Conservation (phyloP, 306 rosid genomes). For the Geum urbanum region DNA sequence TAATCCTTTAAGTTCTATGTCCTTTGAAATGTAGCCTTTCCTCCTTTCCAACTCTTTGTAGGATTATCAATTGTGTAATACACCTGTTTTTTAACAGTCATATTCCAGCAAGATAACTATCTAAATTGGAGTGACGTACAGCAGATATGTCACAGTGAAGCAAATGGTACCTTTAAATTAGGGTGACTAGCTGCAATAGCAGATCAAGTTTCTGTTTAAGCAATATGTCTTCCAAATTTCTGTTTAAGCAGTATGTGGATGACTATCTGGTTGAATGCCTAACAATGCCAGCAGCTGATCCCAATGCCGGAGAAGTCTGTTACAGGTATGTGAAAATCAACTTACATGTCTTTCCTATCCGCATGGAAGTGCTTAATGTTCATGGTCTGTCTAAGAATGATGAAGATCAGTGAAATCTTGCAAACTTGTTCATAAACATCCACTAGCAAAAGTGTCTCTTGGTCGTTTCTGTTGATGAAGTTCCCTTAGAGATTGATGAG, state of each 20-base stretch:
- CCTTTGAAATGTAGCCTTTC: constrained; percentile 82
- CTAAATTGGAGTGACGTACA: constrained; percentile 3
- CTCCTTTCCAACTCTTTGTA: constrained; percentile 85
- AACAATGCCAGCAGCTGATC: constrained; percentile 80
- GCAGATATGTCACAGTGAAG: constrained; percentile 6
- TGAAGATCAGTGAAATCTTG: not conserved
- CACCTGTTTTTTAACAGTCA: constrained; percentile 41
- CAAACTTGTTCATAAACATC: not conserved
- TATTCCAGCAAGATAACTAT: constrained; percentile 1
- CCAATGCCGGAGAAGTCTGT: constrained; percentile 87
- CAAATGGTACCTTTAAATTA: constrained; percentile 63
- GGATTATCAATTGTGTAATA: constrained; percentile 85
- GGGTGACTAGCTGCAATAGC: constrained; percentile 73
- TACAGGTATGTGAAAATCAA: constrained; percentile 49
- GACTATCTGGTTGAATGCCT: constrained; percentile 91
- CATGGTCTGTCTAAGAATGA: not conserved
- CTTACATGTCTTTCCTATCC: not conserved
- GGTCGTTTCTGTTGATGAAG: not conserved
- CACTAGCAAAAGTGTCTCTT: constrained; percentile 2
- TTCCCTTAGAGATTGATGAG: constrained; percentile 67
- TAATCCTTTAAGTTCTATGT: constrained; percentile 78
- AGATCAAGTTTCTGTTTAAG: constrained; percentile 88
- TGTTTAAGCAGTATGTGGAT: constrained; percentile 45
- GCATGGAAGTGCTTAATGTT: not conserved
- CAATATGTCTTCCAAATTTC: constrained; percentile 60